phyloP scores from a whole-genome alignment of 2,329 filamentous ascomycete species.

The Cytospora piceae region DNA sequence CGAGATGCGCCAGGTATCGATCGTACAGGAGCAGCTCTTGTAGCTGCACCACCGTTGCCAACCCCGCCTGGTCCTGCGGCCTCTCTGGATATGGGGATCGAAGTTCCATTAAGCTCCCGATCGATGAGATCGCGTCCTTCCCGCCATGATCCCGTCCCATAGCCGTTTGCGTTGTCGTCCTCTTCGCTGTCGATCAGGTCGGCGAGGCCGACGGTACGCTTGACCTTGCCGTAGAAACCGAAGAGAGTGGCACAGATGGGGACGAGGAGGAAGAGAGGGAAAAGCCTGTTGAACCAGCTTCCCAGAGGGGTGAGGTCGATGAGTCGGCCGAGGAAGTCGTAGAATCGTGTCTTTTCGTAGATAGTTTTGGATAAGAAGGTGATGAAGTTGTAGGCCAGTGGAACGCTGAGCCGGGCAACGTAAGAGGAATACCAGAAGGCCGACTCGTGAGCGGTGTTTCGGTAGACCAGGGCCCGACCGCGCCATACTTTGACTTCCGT shows the following conservation, averaged over 20 bases:
- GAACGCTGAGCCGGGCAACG: constrained; percentile 89
- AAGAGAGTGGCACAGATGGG: constrained; percentile 87
- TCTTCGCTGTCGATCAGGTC: constrained; percentile 76
- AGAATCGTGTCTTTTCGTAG: constrained; percentile 81
- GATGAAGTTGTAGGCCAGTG: constrained; percentile 93
- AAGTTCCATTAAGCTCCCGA: constrained; percentile 73
- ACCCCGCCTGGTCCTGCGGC: constrained; percentile 31
- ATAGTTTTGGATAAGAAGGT: constrained; percentile 79
- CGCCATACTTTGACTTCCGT: constrained; percentile 98
- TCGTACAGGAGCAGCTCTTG: constrained; percentile 50
- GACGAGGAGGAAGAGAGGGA: constrained; percentile 84
- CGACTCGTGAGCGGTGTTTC: constrained; percentile 90
- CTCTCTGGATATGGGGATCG: constrained; percentile 48
- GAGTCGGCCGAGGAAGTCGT: constrained; percentile 78
- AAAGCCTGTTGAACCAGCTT: constrained; percentile 82
- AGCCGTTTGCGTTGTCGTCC: constrained; percentile 65
- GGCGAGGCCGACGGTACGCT: constrained; percentile 77
- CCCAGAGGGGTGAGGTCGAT: constrained; percentile 85
- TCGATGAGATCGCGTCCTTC: constrained; percentile 92
- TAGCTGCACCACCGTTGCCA: constrained; percentile 33
- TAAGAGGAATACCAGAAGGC: constrained; percentile 96
- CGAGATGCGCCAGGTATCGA: constrained; percentile 50
- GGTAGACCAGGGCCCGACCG: constrained; percentile 83
- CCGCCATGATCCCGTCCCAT: constrained; percentile 83
- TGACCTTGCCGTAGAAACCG: constrained; percentile 83